A percentile compares a stretch with the other conserved stretches of the same genome.
These are phyloP conservation scores for Quercus parvula DNA, from an alignment of 306 rosid species.

Conservation along the genomic window DNA sequence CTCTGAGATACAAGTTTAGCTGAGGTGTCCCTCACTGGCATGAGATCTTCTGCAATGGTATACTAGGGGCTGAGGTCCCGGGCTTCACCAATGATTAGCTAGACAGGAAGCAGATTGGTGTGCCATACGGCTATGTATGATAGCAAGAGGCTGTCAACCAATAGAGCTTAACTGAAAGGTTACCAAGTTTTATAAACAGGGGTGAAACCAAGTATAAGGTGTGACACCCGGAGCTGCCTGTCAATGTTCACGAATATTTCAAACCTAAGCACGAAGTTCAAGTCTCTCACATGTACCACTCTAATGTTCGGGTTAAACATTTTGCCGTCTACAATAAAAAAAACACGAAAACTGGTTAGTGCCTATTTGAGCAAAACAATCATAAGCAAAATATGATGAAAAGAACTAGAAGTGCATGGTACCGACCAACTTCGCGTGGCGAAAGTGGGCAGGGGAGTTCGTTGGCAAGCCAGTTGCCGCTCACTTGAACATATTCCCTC, in stretches of 20 bases:
- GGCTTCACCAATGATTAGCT: accelerated
- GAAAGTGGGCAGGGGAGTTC: too few relatives aligned
- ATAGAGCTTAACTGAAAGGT: accelerated
- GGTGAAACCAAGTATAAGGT: accelerated
- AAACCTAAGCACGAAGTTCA: too few relatives aligned
- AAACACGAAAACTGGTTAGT: too few relatives aligned
- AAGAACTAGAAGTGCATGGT: too few relatives aligned
- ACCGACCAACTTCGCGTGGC: too few relatives aligned
- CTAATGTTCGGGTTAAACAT: accelerated
- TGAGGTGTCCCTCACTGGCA: accelerated
- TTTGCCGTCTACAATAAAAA: too few relatives aligned
- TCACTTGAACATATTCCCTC: too few relatives aligned
- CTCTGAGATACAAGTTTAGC: accelerated
- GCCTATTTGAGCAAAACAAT: too few relatives aligned
- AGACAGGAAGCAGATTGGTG: accelerated
- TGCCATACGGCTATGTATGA: accelerated
- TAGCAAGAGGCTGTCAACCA: accelerated
- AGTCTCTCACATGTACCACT: accelerated
- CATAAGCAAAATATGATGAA: too few relatives aligned
- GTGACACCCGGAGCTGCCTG: accelerated
- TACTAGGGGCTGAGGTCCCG: accelerated
- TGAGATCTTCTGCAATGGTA: accelerated
- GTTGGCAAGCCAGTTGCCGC: too few relatives aligned
- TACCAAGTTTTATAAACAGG: accelerated
- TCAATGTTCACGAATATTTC: accelerated